Base-by-base conservation (phyloP, 306 rosid genomes). In the Vigna mungo region DNA sequence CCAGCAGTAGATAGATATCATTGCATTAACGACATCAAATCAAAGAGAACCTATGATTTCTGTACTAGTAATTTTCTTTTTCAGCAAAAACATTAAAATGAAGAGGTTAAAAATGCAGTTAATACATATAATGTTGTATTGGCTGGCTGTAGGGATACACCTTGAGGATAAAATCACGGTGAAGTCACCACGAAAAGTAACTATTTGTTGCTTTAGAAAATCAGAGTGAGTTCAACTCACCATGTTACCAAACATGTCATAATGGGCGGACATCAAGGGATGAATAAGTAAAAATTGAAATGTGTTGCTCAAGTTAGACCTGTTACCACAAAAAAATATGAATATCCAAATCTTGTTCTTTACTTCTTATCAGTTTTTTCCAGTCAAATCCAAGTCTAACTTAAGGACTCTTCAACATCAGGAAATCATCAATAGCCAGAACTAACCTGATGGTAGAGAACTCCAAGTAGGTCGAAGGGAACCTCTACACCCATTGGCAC, bases 401-500 rank as follows among this genome's bases (percentile, higher is more conserved):
- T 36, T 51, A 36, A 3, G 87, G 69, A 67, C 66, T 74, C 59
- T 49, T 56, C 34, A 36, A 7, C 49, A 72, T 65, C 84, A 66
- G 49, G 54, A 23, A 69, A 51, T 47, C 43, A 64, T 56, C 11
- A 9, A 32, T 27, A 39, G 20, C 69, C 76, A 78, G 75, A 78
- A 73, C 81, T 83, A 58, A 90, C 98, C 93, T 90, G 98, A 75
- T 94, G 97, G 82, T 90, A 82, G 58, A 94, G 73, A 64, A 83
- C 74, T 54, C 98, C 98, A 69, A 94, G 56, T 71, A 94, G 89
- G 81, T 92, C 92, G 81, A 86, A 94, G 16, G 96, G 84, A 55
- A 92, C 92, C 87, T 94, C 98, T 25, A 94, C 88, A 25, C 97
- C 97, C 93, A 92, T 92, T 36, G 90, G 90, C 54, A 90, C 92